Conservation (phyloP, 441 rosid genomes). For the Eutrema salsugineum region DNA sequence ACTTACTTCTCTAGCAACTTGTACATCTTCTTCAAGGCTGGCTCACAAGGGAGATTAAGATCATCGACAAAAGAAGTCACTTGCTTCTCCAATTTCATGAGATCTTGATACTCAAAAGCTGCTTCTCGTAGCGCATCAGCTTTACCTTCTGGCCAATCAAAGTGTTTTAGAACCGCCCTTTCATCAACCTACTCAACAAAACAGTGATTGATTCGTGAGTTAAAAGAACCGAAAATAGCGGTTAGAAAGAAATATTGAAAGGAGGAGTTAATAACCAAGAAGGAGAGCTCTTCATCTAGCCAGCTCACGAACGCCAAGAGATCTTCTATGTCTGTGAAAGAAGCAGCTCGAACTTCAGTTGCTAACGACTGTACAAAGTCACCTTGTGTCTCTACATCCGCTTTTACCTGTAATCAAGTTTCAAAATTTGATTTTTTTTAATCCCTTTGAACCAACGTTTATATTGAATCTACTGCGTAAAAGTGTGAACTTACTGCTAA, state of each 20-base stretch:
- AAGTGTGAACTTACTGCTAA: slow-evolving; percentile 52
- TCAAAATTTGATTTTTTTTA: background rate
- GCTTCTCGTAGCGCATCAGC: slow-evolving; percentile 97
- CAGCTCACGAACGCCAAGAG: slow-evolving; percentile 92
- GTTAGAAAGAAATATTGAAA: slow-evolving; percentile 5
- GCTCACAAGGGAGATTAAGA: slow-evolving; percentile 77
- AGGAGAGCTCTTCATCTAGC: slow-evolving; percentile 98
- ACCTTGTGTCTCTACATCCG: slow-evolving; percentile 98
- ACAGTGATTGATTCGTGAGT: background rate
- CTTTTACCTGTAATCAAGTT: slow-evolving; percentile 69
- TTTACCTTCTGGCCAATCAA: slow-evolving; percentile 99
- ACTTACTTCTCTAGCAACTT: slow-evolving; percentile 86
- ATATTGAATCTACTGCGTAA: background rate
- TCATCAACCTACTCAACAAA: slow-evolving; percentile 72
- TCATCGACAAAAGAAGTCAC: slow-evolving; percentile 79
- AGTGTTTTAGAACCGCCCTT: slow-evolving; percentile 96
- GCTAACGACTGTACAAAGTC: slow-evolving; percentile 95
- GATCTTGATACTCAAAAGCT: slow-evolving; percentile 93
- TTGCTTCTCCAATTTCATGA: slow-evolving; percentile 81
- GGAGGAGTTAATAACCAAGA: slow-evolving; percentile 56
- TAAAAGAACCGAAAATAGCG: background rate
- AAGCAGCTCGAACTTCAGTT: slow-evolving; percentile 81
- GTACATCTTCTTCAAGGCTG: slow-evolving; percentile 92
- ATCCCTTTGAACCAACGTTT: background rate
- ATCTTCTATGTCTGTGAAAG: slow-evolving; percentile 72